Evolutionary conservation across 2,329 filamentous ascomycete species (phyloP), one percentile per base, ranked within the genome.

Genomic region (Lizonia empirigonia): DNA sequence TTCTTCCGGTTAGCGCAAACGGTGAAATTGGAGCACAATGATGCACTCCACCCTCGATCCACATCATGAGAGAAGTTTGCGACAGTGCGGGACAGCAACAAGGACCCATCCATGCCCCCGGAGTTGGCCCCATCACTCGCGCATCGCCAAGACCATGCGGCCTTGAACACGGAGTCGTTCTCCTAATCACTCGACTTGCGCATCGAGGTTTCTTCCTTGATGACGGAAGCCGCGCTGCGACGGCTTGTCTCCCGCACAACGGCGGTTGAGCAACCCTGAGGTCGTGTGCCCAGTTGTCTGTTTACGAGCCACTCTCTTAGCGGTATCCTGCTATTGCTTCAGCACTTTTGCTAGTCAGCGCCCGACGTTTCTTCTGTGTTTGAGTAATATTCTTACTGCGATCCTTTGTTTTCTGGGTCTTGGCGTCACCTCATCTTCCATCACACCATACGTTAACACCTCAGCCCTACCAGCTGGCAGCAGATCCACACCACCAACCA

Each of bases 11-110:
- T 52, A 52, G 49, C 38, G 49, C 42, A 7, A 39, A 34, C 18
- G 26, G 12, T 9, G 24, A 18, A 33, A 38, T 15, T 32, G 16
- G 19, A 46, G 15, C 38, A 20, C 32, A 24, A 40, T n/a, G 40
- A 35, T 20, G 30, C 49, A 39, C 49, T 46, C 42, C 49, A 52
- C 42, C 32, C 42, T 52, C 49, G 49, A 42, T 52, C 49, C 42
- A 47, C 49, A 38, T 52, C 49, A 52, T 23, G 49, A 47, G 42
- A 52, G 49, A 52, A 52, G 37, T 42, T 34, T 47, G 49, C 49
- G 19, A 29, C 26, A 27, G 27, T 50, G 47, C 47, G 47, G 33
- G 16, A 34, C 47, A 38, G 33, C 39, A 24, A 42, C 49, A 52
- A 45, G 42, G 49, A 44, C 30, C 48, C 40, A 45, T 50, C 47